phyloP scores from a whole-genome alignment of 192 early-diverging fungal species.

The Dimargaris xerosporica region DNA sequence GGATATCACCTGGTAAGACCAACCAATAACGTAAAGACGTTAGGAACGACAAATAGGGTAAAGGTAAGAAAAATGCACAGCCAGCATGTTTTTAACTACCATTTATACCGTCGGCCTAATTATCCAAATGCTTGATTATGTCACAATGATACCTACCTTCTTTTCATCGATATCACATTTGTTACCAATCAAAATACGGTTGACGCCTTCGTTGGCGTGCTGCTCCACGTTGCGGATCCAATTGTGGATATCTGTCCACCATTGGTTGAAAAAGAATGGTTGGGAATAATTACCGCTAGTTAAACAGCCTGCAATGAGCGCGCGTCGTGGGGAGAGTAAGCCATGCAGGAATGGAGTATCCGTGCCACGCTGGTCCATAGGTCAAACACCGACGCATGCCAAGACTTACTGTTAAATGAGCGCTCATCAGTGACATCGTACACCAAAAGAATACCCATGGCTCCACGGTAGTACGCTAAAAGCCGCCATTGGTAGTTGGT shows the following conservation, averaged over 20 bases:
- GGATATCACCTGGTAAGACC: slow-evolving; percentile 54
- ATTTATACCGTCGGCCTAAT: neutral
- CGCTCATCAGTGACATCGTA: slow-evolving; percentile 99
- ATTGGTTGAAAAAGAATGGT: no score
- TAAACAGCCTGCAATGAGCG: no score
- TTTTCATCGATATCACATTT: slow-evolving; percentile 97
- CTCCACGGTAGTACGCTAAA: slow-evolving; percentile 93
- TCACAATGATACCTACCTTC: slow-evolving; percentile 36
- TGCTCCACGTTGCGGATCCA: slow-evolving; percentile 99
- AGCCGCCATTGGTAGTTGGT: no score
- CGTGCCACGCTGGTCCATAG: no score
- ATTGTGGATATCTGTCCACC: slow-evolving; percentile 76
- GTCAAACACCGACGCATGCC: neutral
- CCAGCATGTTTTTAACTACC: neutral
- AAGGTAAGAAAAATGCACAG: neutral
- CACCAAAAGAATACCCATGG: slow-evolving; percentile 95
- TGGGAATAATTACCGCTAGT: no score
- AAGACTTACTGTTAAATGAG: slow-evolving; percentile 78
- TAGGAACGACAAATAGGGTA: neutral
- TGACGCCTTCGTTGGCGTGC: slow-evolving; percentile 96
- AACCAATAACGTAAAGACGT: neutral
- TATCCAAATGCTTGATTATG: neutral
- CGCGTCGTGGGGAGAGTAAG: no score
- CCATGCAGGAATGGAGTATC: no score
- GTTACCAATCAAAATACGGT: slow-evolving; percentile 98